Evolutionary conservation across 2,329 filamentous ascomycete species (phyloP).

Genomic region (Penicillium sp.): DNA sequence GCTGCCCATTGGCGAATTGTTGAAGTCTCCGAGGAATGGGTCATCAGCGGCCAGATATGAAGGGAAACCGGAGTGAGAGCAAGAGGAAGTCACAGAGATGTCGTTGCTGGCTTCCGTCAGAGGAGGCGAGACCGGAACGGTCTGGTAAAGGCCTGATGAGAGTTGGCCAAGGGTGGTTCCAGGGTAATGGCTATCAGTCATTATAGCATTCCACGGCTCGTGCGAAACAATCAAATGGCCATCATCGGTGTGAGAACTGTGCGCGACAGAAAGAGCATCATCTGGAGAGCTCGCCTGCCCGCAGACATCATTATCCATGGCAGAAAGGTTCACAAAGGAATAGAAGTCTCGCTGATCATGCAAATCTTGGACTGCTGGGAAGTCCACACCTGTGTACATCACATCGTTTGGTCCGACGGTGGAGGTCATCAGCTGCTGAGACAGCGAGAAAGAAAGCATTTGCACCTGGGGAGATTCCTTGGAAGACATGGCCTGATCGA

Average conservation of each 20-base stretch:
- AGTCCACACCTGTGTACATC: slow-evolving; percentile 39
- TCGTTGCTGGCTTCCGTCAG: slow-evolving; percentile 42
- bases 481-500: slow-evolving; percentile 36
- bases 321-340: slow-evolving; percentile 37
- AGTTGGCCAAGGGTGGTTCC: slow-evolving; percentile 35
- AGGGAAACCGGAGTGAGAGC: slow-evolving; percentile 37
- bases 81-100: slow-evolving; percentile 38
- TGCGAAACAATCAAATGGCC: slow-evolving; percentile 29
- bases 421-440: slow-evolving; percentile 38
- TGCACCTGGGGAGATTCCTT: slow-evolving; percentile 41
- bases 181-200: slow-evolving; percentile 33
- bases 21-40: slow-evolving; percentile 35
- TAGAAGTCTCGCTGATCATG: slow-evolving; percentile 40
- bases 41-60: slow-evolving; percentile 38
- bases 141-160: slow-evolving; percentile 32
- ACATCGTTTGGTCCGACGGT: slow-evolving; percentile 37
- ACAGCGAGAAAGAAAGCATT: slow-evolving; percentile 41
- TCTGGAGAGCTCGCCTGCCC: slow-evolving; percentile 34
- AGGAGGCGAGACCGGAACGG: slow-evolving; percentile 41
- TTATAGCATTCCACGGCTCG: slow-evolving; percentile 36
- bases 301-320: slow-evolving; percentile 40
- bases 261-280: slow-evolving; percentile 35
- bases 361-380: slow-evolving; percentile 35
- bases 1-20: slow-evolving; percentile 30
- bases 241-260: slow-evolving; percentile 38